These are phyloP conservation scores for Piper longum DNA, from an alignment of 164 flowering plant genomes.

Conservation along the genomic window DNA sequence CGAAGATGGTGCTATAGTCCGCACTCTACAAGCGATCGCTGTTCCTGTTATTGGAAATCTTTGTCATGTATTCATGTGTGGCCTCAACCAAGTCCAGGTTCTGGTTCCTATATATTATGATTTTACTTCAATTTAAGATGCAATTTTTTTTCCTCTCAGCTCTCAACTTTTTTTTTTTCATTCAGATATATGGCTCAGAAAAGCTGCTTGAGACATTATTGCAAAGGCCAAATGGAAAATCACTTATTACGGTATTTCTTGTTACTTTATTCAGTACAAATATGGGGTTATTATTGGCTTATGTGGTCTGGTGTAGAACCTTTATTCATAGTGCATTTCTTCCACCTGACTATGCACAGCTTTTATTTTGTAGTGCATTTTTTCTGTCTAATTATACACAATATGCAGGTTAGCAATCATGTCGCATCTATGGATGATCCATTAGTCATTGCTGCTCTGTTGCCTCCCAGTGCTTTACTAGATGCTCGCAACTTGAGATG, in stretches of 20 bases:
- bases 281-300: no score
- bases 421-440: conserved; percentile 95
- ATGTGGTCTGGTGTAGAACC: no score
- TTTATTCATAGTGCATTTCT: no score
- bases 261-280: background rate
- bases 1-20: conserved; percentile 49
- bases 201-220: background rate
- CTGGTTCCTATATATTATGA: background rate
- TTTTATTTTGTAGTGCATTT: no score
- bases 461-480: conserved; percentile 63
- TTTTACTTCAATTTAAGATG: background rate
- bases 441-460: conserved; percentile 67
- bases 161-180: no score
- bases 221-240: background rate
- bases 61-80: conserved; percentile 93
- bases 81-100: conserved; percentile 77
- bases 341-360: no score
- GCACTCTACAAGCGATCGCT: conserved; percentile 74
- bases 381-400: no score
- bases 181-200: background rate
- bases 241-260: background rate
- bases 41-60: conserved; percentile 88
- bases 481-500: conserved; percentile 74
- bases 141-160: background rate
- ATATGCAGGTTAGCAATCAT: conserved; percentile 86